phyloP scores from a whole-genome alignment of 306 rosid genomes.

The Cicer chorassanicum region DNA sequence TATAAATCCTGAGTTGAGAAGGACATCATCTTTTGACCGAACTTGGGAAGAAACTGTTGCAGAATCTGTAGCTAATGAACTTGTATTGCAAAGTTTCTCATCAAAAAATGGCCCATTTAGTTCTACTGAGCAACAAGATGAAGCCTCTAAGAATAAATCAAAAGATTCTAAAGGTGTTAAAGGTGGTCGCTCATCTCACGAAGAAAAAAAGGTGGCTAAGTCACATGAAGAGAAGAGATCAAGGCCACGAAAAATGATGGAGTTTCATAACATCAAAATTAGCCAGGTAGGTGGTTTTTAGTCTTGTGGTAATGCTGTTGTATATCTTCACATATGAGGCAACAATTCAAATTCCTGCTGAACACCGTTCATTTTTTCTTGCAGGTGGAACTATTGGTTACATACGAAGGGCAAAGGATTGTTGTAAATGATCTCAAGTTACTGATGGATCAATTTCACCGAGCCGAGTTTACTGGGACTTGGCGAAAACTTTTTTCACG shows the following conservation, averaged over 20 bases:
- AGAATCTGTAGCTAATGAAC: constrained; percentile 95
- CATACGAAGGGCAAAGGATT: constrained; percentile 96
- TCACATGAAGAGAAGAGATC: constrained; percentile 87
- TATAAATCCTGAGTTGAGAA: constrained; percentile 68
- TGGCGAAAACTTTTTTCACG: constrained; percentile 96
- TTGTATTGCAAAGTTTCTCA: constrained; percentile 88
- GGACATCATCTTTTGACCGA: constrained; percentile 93
- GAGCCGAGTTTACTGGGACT: constrained; percentile 91
- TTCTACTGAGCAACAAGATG: constrained; percentile 81
- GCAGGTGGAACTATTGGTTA: constrained; percentile 88
- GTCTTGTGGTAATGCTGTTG: constrained; percentile 23
- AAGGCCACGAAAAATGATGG: constrained; percentile 95
- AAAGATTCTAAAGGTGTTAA: constrained; percentile 83
- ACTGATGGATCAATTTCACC: constrained; percentile 95
- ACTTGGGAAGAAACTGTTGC: constrained; percentile 97
- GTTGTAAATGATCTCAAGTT: constrained; percentile 96
- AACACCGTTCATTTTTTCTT: constrained; percentile 33
- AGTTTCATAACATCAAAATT: constrained; percentile 94
- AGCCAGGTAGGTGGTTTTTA: constrained; percentile 80
- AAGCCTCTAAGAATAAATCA: constrained; percentile 68
- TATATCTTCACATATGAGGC: constrained; percentile 23
- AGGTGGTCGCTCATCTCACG: constrained; percentile 87
- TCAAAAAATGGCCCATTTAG: constrained; percentile 62
- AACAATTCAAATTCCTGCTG: constrained; percentile 33
- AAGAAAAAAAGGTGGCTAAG: constrained; percentile 83